Base-by-base conservation (phyloP, 2,329 filamentous ascomycete genomes). In the Claviceps purpurea region DNA sequence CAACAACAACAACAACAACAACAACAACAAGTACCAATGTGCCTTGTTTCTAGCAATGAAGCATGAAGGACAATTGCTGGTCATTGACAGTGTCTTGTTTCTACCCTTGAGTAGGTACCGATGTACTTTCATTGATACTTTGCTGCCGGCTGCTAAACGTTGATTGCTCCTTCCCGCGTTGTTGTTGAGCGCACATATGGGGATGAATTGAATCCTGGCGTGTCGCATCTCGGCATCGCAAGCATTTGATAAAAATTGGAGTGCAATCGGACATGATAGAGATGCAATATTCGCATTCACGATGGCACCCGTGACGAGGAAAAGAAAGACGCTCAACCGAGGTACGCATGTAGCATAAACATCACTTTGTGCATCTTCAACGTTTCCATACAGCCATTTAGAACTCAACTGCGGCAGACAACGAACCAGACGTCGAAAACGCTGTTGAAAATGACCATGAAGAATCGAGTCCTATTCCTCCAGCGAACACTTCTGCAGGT, bases 241-340 rank as follows among this genome's bases (percentile, higher is more conserved):
- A 26, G 42, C 13, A 47, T 37, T 14, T 34, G 37, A 13, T 26
- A 18, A 20, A 50, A 11, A 6, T 7, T 20, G n/a, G 6, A 20
- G 18, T 30, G 26, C 18, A 38, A 34, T 41, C 10, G 11, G 18
- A 41, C 13, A 24, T 22, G 2, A 43, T 2, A 24, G 2, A 22
- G 26, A 43, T 8, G 18, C 42, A 18, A 6, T 45, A 37, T 38
- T n/a, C 10, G 7, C 39, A 40, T 34, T 13, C 26, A 30, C 18
- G 4, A 67, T 67, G 65, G 57, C 64, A 5, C 58, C 60, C 14
- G 54, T 47, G 47, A 58, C 58, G 11, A 54, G 60, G n/a, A 65
- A 63, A 43, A 60, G 61, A 52, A 65, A 58, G 30, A 44, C 41
- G 6, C 57, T 58, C 6, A 51, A 48, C 16, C 57, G 53, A 5